These are phyloP conservation scores for Phytophthora nicotianae DNA, from an alignment of 352 stramenopile species.

Conservation along the genomic window DNA sequence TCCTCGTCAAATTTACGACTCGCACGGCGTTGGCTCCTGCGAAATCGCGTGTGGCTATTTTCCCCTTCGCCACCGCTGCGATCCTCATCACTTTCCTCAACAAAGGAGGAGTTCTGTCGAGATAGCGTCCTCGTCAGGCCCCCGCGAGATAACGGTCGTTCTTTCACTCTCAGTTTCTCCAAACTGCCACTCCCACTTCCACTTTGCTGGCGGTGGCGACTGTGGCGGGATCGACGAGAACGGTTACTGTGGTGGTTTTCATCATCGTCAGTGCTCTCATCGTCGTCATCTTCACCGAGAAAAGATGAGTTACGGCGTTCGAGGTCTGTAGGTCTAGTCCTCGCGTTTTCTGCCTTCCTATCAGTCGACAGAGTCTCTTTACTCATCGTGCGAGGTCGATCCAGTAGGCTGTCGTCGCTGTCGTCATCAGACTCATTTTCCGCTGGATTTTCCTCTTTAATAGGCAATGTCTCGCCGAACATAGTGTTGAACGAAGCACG, in stretches of 20 bases:
- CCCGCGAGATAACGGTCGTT: constrained; percentile 24
- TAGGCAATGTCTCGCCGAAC: constrained; percentile 61
- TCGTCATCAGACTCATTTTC: constrained; percentile 60
- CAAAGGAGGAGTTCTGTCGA: constrained; percentile 36
- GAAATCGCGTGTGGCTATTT: constrained; percentile 40
- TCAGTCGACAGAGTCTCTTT: constrained; percentile 20
- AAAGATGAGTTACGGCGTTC: constrained; percentile 40
- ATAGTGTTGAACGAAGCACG: constrained; percentile 62
- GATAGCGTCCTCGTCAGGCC: constrained; percentile 24
- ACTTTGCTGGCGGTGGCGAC: constrained; percentile 34
- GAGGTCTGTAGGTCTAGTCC: constrained; percentile 23
- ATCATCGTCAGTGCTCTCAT: constrained; percentile 42
- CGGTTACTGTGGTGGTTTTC: constrained; percentile 17
- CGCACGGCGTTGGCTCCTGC: constrained; percentile 44
- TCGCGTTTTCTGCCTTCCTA: constrained; percentile 24
- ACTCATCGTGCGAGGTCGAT: constrained; percentile 18
- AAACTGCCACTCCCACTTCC: constrained; percentile 30
- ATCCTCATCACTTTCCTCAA: constrained; percentile 38
- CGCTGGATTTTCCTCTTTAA: constrained; percentile 68
- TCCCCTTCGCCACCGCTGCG: constrained; percentile 28
- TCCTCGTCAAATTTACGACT: constrained; percentile 60
- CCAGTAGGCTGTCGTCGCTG: constrained; percentile 32
- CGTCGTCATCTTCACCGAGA: constrained; percentile 38
- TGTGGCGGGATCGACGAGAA: constrained; percentile 21
- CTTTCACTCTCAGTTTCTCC: constrained; percentile 24